Conservation (phyloP, 179 eudicot species). For the Spinacia oleracea region DNA sequence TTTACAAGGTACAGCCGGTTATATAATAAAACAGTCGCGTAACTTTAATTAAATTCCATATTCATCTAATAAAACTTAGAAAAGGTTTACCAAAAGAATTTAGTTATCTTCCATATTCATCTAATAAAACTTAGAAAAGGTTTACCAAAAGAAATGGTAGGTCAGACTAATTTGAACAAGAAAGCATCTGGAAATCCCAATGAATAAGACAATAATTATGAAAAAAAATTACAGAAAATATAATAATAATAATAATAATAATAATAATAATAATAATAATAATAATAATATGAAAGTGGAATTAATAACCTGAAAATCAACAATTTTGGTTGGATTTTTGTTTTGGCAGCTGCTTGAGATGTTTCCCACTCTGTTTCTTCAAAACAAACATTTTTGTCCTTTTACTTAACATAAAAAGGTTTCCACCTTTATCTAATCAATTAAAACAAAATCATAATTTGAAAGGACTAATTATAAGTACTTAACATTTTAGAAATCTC, state of each 20-base stretch:
- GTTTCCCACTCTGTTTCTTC: constrained; percentile 26
- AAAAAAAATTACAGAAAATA: constrained; percentile 1
- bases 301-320: constrained; percentile 8
- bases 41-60: too few relatives aligned
- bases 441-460: not conserved
- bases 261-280: too few relatives aligned
- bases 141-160: not conserved
- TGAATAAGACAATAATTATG: not conserved
- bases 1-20: too few relatives aligned
- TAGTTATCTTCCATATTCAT: too few relatives aligned
- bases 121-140: too few relatives aligned
- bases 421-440: constrained; percentile 3
- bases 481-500: too few relatives aligned
- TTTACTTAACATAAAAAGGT: not conserved
- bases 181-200: not conserved
- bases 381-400: constrained; percentile 16
- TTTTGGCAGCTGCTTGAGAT: constrained; percentile 18
- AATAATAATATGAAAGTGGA: too few relatives aligned
- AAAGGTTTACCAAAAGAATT: too few relatives aligned
- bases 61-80: too few relatives aligned
- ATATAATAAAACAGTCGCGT: too few relatives aligned
- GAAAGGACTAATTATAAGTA: too few relatives aligned
- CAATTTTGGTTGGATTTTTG: constrained; percentile 30
- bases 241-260: too few relatives aligned
- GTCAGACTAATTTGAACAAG: not conserved